A percentile compares a stretch with the other conserved stretches of the same genome.
phyloP scores from a whole-genome alignment of 768 basidiomycete genomes.

The Sarcomyxa edulis region DNA sequence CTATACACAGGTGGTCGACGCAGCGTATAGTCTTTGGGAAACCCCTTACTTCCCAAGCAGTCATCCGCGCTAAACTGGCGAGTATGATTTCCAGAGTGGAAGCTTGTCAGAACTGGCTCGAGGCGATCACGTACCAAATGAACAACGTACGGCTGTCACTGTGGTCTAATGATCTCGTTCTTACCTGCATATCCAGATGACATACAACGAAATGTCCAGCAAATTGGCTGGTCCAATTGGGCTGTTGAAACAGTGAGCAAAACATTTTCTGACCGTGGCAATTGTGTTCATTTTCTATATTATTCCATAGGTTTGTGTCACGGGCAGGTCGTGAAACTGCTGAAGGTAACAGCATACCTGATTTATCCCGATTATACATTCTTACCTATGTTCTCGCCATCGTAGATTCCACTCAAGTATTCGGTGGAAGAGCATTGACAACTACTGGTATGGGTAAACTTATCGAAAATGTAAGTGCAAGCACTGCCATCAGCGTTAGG shows the following conservation, averaged over 20 bases:
- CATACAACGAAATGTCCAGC: slow-evolving; percentile 76
- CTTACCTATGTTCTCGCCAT: slow-evolving; percentile 26
- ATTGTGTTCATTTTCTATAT: slow-evolving; percentile 4
- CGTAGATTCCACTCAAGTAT: slow-evolving; percentile 76
- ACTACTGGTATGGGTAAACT: slow-evolving; percentile 82
- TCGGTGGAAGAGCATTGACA: slow-evolving; percentile 87
- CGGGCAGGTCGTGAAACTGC: slow-evolving; percentile 68
- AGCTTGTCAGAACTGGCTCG: slow-evolving; percentile 82
- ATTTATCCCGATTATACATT: slow-evolving; percentile 15
- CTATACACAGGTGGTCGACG: slow-evolving; percentile 64
- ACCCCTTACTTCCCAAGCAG: slow-evolving; percentile 74
- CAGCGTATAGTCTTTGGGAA: slow-evolving; percentile 92
- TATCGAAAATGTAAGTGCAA: slow-evolving; percentile 65
- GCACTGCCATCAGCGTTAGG: too few species aligned
- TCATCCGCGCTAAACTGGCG: slow-evolving; percentile 85
- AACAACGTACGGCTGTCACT: slow-evolving; percentile 53
- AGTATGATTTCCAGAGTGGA: slow-evolving; percentile 89
- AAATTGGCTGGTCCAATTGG: slow-evolving; percentile 88
- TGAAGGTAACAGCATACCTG: slow-evolving; percentile 50
- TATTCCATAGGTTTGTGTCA: slow-evolving; percentile 53
- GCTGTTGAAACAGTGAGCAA: slow-evolving; percentile 76
- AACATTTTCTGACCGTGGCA: neutral
- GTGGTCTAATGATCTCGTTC: slow-evolving; percentile 4
- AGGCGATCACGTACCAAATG: slow-evolving; percentile 89
- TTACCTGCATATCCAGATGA: slow-evolving; percentile 58